Base-by-base conservation (phyloP, 2,329 filamentous ascomycete genomes). In the Sclerotinia sclerotiorum region DNA sequence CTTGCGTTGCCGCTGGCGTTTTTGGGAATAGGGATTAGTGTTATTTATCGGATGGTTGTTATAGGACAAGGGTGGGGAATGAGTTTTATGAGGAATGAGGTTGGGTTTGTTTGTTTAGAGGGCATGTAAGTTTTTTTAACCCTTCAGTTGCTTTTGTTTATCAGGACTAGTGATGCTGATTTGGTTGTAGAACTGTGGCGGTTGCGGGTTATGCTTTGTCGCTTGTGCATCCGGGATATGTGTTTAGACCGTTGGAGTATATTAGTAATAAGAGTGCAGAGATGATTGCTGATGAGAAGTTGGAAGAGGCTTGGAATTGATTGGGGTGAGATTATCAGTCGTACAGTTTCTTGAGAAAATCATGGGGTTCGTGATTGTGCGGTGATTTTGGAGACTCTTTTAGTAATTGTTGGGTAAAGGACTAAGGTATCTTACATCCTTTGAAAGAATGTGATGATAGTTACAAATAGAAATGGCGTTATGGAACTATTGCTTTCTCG, bases 261-360 rank as follows among this genome's bases (percentile, higher is more conserved):
- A 49, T 63, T 2, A 51, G n/a, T 3, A 46, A 63, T 24, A 49
- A 44, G 44, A 49, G 27, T 32, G 60, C 60, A 35, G 19, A 35
- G 29, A 63, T 48, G 4, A 49, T 51, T 10, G 35, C 32, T 15
- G 44, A 63, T 32, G 60, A 63, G 29, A 63, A 63, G 29, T 51
- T 63, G 27, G 60, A 63, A 49, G 60, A 63, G 3, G 60, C 60
- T n/a, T 46, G 48, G 48, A 49, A 46, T 63, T 63, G n/a, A 63
- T 2, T 1, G 27, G 17, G 13, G 19, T 13, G 29, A 17, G 7
- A 24, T 6, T 10, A n/a, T n/a, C 10, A 49, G 27, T 24, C 21
- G 15, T 35, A 19, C 13, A 39, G 8, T 46, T 29, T 24, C 24
- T 15, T 3, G 19, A 24, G 5, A 11, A 13, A 32, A 8, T 7